These are phyloP conservation scores for Eremochloa ophiuroides DNA, from an alignment of 176 grass and related monocot species.

Conservation along the genomic window DNA sequence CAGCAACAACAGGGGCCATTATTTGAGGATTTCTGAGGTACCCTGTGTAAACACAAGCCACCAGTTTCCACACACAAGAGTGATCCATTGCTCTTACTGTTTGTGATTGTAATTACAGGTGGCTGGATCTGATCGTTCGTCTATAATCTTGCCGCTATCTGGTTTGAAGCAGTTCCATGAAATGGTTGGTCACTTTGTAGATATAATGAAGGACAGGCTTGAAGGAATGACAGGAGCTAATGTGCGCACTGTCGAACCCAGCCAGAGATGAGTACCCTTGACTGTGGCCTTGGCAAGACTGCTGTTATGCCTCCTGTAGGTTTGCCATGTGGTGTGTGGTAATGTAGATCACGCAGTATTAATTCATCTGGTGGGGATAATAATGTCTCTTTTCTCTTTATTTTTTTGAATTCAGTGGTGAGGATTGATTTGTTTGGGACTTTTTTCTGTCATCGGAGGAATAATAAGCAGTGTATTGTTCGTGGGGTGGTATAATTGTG, in stretches of 20 bases:
- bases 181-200: constrained; percentile 98
- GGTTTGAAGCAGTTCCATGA: constrained; percentile 99
- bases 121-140: constrained; percentile 88
- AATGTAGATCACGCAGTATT: constrained; percentile 55
- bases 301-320: constrained; percentile 58
- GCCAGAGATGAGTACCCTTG: constrained; percentile 69
- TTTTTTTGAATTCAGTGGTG: constrained; percentile 40
- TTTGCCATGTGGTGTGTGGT: constrained; percentile 50
- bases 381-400: constrained; percentile 36
- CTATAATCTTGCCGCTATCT: constrained; percentile 91
- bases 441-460: constrained; percentile 38
- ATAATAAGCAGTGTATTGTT: constrained; percentile 62
- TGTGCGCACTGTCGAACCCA: constrained; percentile 66
- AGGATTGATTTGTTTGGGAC: constrained; percentile 60
- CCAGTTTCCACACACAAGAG: not conserved
- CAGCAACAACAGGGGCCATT: constrained; percentile 94
- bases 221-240: constrained; percentile 82
- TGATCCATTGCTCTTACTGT: not conserved
- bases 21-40: constrained; percentile 98
- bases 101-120: constrained; percentile 51
- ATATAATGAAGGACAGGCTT: constrained; percentile 96
- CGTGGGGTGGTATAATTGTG: constrained; percentile 40
- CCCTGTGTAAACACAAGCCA: not conserved
- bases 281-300: constrained; percentile 33
- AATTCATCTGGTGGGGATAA: constrained; percentile 61